These are phyloP conservation scores for Albophoma yamanashiensis DNA, from an alignment of 2,329 filamentous ascomycete species.

Conservation along the genomic window DNA sequence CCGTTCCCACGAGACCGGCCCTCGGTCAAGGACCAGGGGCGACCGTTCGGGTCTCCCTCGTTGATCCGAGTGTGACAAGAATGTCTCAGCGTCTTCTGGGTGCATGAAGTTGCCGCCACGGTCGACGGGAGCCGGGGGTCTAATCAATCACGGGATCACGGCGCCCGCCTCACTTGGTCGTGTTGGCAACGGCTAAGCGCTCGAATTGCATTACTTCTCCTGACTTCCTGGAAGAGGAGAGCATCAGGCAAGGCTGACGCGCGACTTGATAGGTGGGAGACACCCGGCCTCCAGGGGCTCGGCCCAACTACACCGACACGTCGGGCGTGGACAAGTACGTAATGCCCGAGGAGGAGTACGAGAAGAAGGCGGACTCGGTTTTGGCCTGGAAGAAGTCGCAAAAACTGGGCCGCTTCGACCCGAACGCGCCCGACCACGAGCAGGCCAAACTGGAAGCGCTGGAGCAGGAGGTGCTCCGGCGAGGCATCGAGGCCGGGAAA, in stretches of 20 bases:
- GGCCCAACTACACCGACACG: conserved; percentile 72
- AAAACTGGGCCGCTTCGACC: conserved; percentile 93
- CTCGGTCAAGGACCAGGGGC: conserved; percentile 1
- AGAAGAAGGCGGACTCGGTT: conserved; percentile 76
- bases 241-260: conserved; percentile 12
- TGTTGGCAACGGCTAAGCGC: conserved; percentile 8
- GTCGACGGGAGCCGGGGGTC: background rate
- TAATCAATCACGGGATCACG: background rate
- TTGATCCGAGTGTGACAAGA: background rate
- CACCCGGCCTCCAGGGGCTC: conserved; percentile 62
- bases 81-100: conserved; percentile 1
- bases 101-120: background rate
- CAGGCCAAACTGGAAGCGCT: conserved; percentile 60
- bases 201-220: background rate
- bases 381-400: conserved; percentile 93
- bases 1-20: conserved; percentile 1
- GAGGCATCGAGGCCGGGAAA: conserved; percentile 54
- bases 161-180: conserved; percentile 4
- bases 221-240: background rate
- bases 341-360: conserved; percentile 79
- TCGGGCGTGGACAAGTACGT: conserved; percentile 80
- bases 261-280: conserved; percentile 56
- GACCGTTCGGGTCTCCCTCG: background rate
- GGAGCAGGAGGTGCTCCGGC: conserved; percentile 57
- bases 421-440: conserved; percentile 63